Percentiles rank a stretch among this genome's conserved stretches.
These are phyloP conservation scores for Sclerotinia glacialis DNA, from an alignment of 2,329 filamentous ascomycete genomes.

Conservation along the genomic window DNA sequence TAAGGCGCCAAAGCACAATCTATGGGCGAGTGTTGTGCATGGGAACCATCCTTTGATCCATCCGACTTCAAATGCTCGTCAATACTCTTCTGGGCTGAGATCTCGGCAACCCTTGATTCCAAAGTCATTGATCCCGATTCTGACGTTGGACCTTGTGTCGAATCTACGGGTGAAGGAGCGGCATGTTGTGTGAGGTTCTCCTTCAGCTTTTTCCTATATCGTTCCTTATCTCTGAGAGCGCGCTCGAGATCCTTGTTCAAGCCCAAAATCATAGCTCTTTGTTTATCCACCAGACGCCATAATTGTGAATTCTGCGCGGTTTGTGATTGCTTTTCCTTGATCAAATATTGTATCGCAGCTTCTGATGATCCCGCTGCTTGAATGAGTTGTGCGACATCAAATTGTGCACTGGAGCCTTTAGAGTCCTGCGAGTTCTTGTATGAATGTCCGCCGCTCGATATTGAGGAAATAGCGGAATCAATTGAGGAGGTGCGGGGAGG, in stretches of 20 bases:
- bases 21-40: constrained; percentile 51
- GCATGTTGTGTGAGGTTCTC: constrained; percentile 54
- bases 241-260: constrained; percentile 93
- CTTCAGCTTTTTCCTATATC: constrained; percentile 86
- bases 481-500: constrained; percentile 78
- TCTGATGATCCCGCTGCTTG: constrained; percentile 84
- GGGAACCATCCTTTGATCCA: constrained; percentile 31
- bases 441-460: constrained; percentile 59
- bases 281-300: constrained; percentile 95
- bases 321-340: constrained; percentile 88
- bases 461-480: constrained; percentile 83
- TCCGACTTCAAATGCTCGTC: constrained; percentile 34
- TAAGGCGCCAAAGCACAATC: constrained; percentile 60
- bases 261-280: constrained; percentile 87
- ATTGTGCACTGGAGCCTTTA: constrained; percentile 49
- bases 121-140: constrained; percentile 34
- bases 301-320: constrained; percentile 87
- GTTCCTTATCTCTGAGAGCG: constrained; percentile 89
- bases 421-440: constrained; percentile 58
- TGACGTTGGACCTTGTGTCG: constrained; percentile 33
- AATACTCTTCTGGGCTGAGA: constrained; percentile 24
- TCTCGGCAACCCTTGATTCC: constrained; percentile 24
- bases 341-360: constrained; percentile 79
- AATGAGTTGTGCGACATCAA: constrained; percentile 77
- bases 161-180: constrained; percentile 38